These are phyloP conservation scores for Plasmopara viticola DNA, from an alignment of 352 stramenopile species.

Conservation along the genomic window DNA sequence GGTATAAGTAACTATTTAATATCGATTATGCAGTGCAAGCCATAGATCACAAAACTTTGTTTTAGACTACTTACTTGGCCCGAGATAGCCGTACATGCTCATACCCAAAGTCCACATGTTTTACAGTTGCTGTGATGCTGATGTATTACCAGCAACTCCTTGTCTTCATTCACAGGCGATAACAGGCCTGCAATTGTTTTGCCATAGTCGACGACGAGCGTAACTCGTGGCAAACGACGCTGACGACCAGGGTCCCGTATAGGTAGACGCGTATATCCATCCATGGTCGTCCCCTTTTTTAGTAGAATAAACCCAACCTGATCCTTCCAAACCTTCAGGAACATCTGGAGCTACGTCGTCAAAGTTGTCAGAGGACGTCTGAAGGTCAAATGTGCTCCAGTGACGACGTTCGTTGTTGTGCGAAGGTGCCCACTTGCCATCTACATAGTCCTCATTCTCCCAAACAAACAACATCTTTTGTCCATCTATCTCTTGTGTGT, in stretches of 20 bases:
- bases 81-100: too few species aligned
- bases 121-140: too few species aligned
- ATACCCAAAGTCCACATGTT: too few species aligned
- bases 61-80: too few species aligned
- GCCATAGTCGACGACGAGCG: slow-evolving; percentile 57
- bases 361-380: slow-evolving; percentile 55
- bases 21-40: too few species aligned
- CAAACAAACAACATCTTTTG: slow-evolving; percentile 52
- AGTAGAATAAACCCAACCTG: slow-evolving; percentile 62
- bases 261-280: slow-evolving; percentile 63
- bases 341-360: slow-evolving; percentile 56
- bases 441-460: slow-evolving; percentile 60
- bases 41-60: too few species aligned
- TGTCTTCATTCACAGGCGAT: slow-evolving; percentile 33
- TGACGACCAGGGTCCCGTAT: slow-evolving; percentile 52
- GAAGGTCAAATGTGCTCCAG: slow-evolving; percentile 53
- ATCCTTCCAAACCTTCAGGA: slow-evolving; percentile 39
- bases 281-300: slow-evolving; percentile 60
- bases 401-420: slow-evolving; percentile 47
- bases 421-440: slow-evolving; percentile 37
- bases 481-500: slow-evolving; percentile 37
- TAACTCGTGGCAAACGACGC: slow-evolving; percentile 22
- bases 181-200: slow-evolving; percentile 58
- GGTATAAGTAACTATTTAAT: too few species aligned
- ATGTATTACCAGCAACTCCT: neutral